phyloP scores from a whole-genome alignment of 352 stramenopile species.

The Elongisporangium undulatum region DNA sequence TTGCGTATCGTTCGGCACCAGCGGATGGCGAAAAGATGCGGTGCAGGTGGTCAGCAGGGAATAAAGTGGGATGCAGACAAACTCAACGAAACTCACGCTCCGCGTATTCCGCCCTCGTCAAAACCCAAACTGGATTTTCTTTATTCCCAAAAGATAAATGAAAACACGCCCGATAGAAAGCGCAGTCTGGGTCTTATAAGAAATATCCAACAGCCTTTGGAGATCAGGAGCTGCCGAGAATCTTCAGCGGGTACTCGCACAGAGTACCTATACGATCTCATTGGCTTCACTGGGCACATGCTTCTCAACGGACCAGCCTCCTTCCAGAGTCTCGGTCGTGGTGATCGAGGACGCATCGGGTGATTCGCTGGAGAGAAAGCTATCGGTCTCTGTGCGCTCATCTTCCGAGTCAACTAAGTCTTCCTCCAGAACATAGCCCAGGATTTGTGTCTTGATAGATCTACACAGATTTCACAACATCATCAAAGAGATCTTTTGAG shows the following conservation, averaged over 20 bases:
- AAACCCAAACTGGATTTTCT: background rate
- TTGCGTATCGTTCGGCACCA: background rate
- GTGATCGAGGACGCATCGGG: constrained; percentile 26
- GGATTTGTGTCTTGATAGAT: constrained; percentile 76
- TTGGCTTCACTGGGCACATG: constrained; percentile 48
- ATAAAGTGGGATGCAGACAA: background rate
- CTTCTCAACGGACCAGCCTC: constrained; percentile 84
- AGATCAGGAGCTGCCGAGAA: background rate
- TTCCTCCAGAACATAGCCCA: constrained; percentile 81
- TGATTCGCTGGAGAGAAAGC: constrained; percentile 55
- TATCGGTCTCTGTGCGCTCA: constrained; percentile 70
- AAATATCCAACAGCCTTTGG: background rate
- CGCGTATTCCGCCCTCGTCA: background rate
- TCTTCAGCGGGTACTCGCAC: background rate
- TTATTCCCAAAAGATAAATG: background rate
- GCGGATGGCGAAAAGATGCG: background rate
- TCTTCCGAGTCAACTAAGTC: constrained; percentile 62
- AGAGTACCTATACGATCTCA: constrained; percentile 39
- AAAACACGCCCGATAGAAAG: background rate
- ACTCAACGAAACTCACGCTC: background rate
- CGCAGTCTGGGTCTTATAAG: background rate
- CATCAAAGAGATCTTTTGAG: background rate
- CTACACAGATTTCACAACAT: constrained; percentile 15
- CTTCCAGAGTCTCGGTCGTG: constrained; percentile 71
- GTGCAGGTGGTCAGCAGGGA: background rate